Evolutionary conservation across 2,329 filamentous ascomycete species (phyloP).

Genomic region (Tolypocladium tropicale): DNA sequence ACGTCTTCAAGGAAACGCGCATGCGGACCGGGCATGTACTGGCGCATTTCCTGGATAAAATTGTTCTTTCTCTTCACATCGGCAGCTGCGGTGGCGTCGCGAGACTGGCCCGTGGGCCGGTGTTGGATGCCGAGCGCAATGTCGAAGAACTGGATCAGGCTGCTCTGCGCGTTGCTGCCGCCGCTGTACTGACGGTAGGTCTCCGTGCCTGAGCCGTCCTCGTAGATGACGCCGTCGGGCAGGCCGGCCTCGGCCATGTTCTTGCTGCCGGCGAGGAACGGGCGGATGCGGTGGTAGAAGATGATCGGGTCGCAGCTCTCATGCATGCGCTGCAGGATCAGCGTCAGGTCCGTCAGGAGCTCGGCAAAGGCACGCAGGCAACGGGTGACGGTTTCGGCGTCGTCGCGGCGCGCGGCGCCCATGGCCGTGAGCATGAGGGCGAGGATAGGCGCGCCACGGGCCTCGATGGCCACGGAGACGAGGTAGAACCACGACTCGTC

Average conservation of each 20-base stretch:
- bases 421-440: constrained; percentile 85
- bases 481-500: constrained; percentile 99
- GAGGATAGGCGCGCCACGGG: constrained; percentile 76
- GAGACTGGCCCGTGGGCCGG: constrained; percentile 71
- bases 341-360: constrained; percentile 73
- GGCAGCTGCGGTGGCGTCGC: constrained; percentile 29
- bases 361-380: constrained; percentile 79
- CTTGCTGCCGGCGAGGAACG: constrained; percentile 90
- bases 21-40: constrained; percentile 92
- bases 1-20: constrained; percentile 81
- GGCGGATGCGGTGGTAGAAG: constrained; percentile 94
- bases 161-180: constrained; percentile 94
- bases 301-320: constrained; percentile 90
- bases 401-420: constrained; percentile 60
- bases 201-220: constrained; percentile 59
- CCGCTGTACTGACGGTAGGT: constrained; percentile 79
- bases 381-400: constrained; percentile 61
- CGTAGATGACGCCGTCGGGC: constrained; percentile 78
- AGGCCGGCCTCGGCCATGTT: constrained; percentile 95
- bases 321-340: constrained; percentile 78
- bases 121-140: constrained; percentile 84
- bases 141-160: constrained; percentile 95
- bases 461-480: constrained; percentile 90
- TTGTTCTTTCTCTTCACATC: constrained; percentile 39
- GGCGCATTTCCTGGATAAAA: constrained; percentile 94